These are phyloP conservation scores for Fusarium sp. DNA, from an alignment of 2,329 filamentous ascomycete genomes.

Conservation along the genomic window DNA sequence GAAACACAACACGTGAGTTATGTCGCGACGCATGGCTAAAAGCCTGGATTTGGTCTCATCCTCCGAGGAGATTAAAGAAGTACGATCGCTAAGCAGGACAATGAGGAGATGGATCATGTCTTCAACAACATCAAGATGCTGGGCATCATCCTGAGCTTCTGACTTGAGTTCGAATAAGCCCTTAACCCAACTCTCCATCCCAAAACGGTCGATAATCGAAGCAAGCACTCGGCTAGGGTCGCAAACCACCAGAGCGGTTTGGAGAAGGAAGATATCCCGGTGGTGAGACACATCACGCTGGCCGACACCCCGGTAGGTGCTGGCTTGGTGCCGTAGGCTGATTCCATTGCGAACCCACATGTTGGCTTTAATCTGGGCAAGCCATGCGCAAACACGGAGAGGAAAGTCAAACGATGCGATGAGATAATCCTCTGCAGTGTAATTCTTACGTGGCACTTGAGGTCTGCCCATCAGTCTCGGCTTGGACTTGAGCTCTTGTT, in stretches of 20 bases:
- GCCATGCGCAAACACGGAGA: conserved; percentile 92
- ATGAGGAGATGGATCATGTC: conserved; percentile 96
- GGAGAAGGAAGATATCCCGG: conserved; percentile 92
- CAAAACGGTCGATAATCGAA: conserved; percentile 91
- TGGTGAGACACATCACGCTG: conserved; percentile 95
- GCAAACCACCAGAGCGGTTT: conserved; percentile 90
- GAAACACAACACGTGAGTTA: conserved; percentile 95
- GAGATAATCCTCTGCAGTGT: conserved; percentile 80
- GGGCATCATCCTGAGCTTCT: conserved; percentile 83
- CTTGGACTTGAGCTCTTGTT: conserved; percentile 75
- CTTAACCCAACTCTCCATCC: conserved; percentile 87
- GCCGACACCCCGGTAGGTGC: conserved; percentile 89
- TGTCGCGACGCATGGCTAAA: conserved; percentile 84
- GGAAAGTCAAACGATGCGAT: conserved; percentile 94
- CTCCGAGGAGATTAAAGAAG: conserved; percentile 78
- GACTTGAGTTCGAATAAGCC: conserved; percentile 81
- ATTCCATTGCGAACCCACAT: conserved; percentile 99
- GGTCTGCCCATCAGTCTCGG: conserved; percentile 73
- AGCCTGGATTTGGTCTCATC: conserved; percentile 75
- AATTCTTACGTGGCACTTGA: conserved; percentile 68
- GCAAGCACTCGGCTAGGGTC: conserved; percentile 86
- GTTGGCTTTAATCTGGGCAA: conserved; percentile 96
- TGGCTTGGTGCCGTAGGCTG: conserved; percentile 93
- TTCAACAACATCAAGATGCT: conserved; percentile 93
- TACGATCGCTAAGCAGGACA: conserved; percentile 89